Conservation (phyloP, 805 yeast species). For the Barnettozyma sp. region DNA sequence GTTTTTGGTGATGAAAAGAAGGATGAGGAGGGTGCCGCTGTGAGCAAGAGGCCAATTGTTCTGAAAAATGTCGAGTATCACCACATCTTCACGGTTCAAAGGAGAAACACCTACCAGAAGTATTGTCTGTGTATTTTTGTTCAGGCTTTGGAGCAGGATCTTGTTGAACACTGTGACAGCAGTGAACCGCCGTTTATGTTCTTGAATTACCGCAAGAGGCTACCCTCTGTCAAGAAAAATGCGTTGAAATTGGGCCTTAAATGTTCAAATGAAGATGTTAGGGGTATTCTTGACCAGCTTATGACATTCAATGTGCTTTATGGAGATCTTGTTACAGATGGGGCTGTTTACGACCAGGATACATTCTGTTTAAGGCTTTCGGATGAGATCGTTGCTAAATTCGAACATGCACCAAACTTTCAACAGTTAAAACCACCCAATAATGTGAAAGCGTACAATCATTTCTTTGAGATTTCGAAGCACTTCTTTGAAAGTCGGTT, state of each 20-base stretch:
- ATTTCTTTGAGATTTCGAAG: not conserved
- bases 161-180: too few relatives aligned
- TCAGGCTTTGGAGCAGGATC: not conserved
- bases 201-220: not conserved
- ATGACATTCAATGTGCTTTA: not conserved
- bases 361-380: not conserved
- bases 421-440: not conserved
- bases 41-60: too few relatives aligned
- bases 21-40: too few relatives aligned
- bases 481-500: constrained; percentile 1
- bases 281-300: constrained; percentile 1
- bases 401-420: constrained; percentile 1
- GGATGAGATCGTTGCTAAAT: not conserved
- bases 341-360: constrained; percentile 1
- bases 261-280: not conserved
- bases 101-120: too few relatives aligned
- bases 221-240: not conserved
- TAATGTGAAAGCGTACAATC: not conserved
- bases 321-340: not conserved
- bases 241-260: not conserved
- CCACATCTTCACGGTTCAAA: too few relatives aligned
- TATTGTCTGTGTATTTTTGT: too few relatives aligned
- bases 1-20: too few relatives aligned
- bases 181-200: too few relatives aligned
- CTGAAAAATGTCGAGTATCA: too few relatives aligned